phyloP scores from a whole-genome alignment of 257 asterid species.

The Anisodus acutangulus region DNA sequence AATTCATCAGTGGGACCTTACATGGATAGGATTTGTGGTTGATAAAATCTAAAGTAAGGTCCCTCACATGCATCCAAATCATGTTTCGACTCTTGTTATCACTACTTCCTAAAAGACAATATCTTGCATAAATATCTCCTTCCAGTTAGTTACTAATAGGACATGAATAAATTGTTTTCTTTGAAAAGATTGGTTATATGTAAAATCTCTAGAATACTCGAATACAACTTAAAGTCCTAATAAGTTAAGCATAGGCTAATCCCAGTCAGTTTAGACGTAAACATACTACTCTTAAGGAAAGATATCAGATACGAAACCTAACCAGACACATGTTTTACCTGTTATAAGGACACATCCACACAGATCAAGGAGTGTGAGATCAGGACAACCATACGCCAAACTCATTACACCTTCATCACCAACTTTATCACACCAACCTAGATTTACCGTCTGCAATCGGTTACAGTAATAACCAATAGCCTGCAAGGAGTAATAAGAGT shows the following conservation, averaged over 20 bases:
- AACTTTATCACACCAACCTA: conserved; percentile 97
- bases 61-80: neutral
- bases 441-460: conserved; percentile 74
- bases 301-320: neutral
- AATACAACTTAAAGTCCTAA: neutral
- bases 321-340: conserved; percentile 46
- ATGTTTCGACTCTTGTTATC: neutral
- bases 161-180: neutral
- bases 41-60: neutral
- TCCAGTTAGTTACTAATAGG: neutral
- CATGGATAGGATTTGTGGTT: neutral
- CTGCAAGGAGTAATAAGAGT: conserved; percentile 42
- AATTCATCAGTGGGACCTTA: neutral
- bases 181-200: neutral
- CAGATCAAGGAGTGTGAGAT: conserved; percentile 80
- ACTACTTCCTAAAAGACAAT: neutral
- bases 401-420: conserved; percentile 93
- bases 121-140: neutral
- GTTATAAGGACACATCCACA: conserved; percentile 96
- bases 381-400: conserved; percentile 94
- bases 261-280: neutral
- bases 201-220: neutral
- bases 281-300: neutral
- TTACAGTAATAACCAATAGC: conserved; percentile 84
- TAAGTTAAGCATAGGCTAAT: neutral